Conservation (phyloP, 805 yeast species). For the Wickerhamiella galacta region DNA sequence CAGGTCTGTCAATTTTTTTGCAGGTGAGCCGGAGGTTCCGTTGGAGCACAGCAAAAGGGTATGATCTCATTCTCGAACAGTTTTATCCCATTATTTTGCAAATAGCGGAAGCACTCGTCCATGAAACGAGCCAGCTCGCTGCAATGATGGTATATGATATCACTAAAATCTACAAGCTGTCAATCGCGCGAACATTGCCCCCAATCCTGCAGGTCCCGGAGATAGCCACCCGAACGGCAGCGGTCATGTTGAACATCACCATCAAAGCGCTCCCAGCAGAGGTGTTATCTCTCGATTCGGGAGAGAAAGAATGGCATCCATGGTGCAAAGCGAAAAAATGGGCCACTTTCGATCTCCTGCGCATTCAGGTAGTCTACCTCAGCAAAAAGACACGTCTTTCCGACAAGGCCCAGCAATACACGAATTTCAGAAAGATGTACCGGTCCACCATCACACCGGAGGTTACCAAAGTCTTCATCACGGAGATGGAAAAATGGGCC, state of each 20-base stretch:
- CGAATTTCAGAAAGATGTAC: slow-evolving; percentile 42
- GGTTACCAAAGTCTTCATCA: slow-evolving; percentile 44
- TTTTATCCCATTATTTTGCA: slow-evolving; percentile 50
- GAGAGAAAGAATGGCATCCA: slow-evolving; percentile 33
- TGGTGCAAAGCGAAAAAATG: slow-evolving; percentile 76
- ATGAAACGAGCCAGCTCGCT: slow-evolving; percentile 26
- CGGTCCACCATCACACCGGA: slow-evolving; percentile 52
- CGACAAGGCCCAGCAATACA: slow-evolving; percentile 31
- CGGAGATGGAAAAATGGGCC: slow-evolving; percentile 62
- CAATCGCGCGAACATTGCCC: slow-evolving; percentile 40
- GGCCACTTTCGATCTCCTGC: slow-evolving; percentile 63
- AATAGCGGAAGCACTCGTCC: slow-evolving; percentile 42
- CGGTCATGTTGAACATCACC: slow-evolving; percentile 54
- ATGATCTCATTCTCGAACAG: slow-evolving; percentile 38
- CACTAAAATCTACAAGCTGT: slow-evolving; percentile 62
- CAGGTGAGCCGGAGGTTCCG: slow-evolving; percentile 57
- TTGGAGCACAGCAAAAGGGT: slow-evolving; percentile 40
- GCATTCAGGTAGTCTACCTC: slow-evolving; percentile 59
- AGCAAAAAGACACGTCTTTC: slow-evolving; percentile 8
- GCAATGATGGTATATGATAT: slow-evolving; percentile 66
- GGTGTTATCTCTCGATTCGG: slow-evolving; percentile 32
- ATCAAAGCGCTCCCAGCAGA: slow-evolving; percentile 40
- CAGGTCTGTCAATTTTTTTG: slow-evolving; percentile 54
- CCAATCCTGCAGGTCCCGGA: slow-evolving; percentile 39
- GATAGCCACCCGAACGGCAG: slow-evolving; percentile 48